Percentiles rank a stretch among this genome's conserved stretches.
Evolutionary conservation across 148 eudicot species (phyloP).

Genomic region (Oxyria digyna): DNA sequence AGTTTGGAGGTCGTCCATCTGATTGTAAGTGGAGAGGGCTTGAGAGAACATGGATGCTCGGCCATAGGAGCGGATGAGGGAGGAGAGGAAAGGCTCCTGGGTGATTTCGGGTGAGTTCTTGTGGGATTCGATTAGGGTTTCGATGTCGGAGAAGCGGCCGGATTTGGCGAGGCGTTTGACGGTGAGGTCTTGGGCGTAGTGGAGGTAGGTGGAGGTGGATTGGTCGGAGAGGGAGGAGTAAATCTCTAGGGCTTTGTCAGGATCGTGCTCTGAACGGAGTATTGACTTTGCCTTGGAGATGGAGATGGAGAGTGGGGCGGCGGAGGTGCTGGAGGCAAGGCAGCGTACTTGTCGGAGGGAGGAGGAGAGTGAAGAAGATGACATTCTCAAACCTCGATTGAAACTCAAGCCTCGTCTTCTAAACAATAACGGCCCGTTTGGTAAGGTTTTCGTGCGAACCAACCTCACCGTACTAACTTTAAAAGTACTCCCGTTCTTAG

Average conservation of each 20-base stretch:
- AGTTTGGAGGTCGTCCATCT: slow-evolving; percentile 60
- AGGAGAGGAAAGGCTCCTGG: slow-evolving; percentile 43
- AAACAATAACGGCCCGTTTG: no score
- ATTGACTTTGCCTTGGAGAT: slow-evolving; percentile 40
- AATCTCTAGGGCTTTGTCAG: slow-evolving; percentile 66
- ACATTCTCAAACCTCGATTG: neutral
- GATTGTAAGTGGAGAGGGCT: slow-evolving; percentile 41
- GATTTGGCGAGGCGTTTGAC: slow-evolving; percentile 64
- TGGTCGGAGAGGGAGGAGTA: slow-evolving; percentile 45
- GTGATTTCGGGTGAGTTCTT: slow-evolving; percentile 43
- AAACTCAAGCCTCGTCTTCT: no score
- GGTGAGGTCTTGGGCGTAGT: slow-evolving; percentile 48
- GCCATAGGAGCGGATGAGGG: slow-evolving; percentile 66
- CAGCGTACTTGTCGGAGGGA: slow-evolving; percentile 21
- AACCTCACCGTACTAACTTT: no score
- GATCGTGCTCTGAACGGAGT: slow-evolving; percentile 46
- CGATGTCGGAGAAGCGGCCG: slow-evolving; percentile 52
- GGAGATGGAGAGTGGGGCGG: slow-evolving; percentile 40
- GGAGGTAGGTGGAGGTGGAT: slow-evolving; percentile 36
- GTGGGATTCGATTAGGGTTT: slow-evolving; percentile 45
- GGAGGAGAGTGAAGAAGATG: slow-evolving; percentile 7
- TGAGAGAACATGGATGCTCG: slow-evolving; percentile 59
- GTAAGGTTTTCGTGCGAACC: no score
- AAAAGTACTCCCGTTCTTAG: no score
- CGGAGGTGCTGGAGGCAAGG: slow-evolving; percentile 26